These are phyloP conservation scores for Ganoderma multipileum DNA, from an alignment of 1,284 basidiomycete species.

Conservation along the genomic window DNA sequence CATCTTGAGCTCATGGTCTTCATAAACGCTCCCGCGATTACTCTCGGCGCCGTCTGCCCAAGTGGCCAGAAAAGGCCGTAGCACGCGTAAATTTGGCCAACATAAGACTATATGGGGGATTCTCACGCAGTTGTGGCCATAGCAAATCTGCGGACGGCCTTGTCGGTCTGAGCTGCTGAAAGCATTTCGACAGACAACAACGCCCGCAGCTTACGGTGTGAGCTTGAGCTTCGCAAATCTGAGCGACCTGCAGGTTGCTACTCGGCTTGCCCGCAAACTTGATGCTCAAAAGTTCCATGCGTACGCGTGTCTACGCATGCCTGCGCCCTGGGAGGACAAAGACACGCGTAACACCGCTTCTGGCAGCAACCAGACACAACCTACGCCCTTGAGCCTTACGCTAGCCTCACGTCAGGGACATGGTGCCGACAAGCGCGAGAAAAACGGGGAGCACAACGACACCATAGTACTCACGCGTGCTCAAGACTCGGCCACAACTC, in stretches of 20 bases:
- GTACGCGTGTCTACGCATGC: background rate
- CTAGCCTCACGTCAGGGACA: background rate
- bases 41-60: background rate
- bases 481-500: background rate
- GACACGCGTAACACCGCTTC: background rate
- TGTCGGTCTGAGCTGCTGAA: background rate
- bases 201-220: background rate
- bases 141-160: background rate
- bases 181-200: background rate
- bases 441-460: background rate
- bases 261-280: background rate
- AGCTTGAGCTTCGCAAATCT: background rate
- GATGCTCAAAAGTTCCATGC: background rate
- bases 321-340: background rate
- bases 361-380: background rate
- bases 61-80: background rate
- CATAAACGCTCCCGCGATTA: background rate
- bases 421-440: background rate
- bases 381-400: too few species aligned
- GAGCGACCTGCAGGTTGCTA: background rate
- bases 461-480: background rate
- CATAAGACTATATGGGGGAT: background rate
- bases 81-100: background rate
- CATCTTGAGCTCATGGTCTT: background rate
- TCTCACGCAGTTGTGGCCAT: background rate